Evolutionary conservation across 352 stramenopile genomes (phyloP), one percentile per base, ranked within the genome.

Genomic region (Globisporangium middletonii): DNA sequence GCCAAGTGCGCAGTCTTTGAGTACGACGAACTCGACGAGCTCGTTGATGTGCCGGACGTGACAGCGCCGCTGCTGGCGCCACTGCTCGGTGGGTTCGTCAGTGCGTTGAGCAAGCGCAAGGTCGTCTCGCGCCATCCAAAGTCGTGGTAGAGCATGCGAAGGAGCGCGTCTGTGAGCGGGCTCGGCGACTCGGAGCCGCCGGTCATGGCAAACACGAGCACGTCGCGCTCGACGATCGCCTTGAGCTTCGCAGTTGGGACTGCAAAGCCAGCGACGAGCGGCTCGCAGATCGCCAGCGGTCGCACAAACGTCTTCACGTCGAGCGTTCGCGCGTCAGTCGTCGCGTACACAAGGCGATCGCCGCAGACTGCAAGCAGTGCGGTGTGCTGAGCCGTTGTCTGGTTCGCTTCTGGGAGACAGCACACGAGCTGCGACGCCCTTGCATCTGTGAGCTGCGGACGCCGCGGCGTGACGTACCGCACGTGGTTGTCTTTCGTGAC

Each of bases 81-180:
- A 19, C 62, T 44, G 19, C 37, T 67, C 27, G 38, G 63, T 42
- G 47, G 52, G 63, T 71, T 57, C 12, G 71, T 52, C 8, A 88
- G 19, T 2, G 65, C 71, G 18, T 81, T 66, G 5, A 90, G 43
- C 1, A 79, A 44, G 48, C 75, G 74, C 4, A 82, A n/a, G 23
- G 78, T 66, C 13, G 75, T 73, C 19, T 86, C 71, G 41, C 67
- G 75, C 80, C 80, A 90, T 2, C 71, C 66, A 57, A 87, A 88
- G 3, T 74, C 54, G 50, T 82, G 67, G 59, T 83, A 85, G 12
- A 81, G 53, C 28, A 67, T 45, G 6, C 75, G 55, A 2, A 87
- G 50, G 9, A 90, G 57, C 16, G 30, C 35, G 26, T 88, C 68
- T 11, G 68, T 75, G 43, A 88, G 60, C 7, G 77, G 75, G 28